Evolutionary conservation across 371 early-diverging fungal genomes (phyloP).

Genomic region (Saksenaea vasiformis): DNA sequence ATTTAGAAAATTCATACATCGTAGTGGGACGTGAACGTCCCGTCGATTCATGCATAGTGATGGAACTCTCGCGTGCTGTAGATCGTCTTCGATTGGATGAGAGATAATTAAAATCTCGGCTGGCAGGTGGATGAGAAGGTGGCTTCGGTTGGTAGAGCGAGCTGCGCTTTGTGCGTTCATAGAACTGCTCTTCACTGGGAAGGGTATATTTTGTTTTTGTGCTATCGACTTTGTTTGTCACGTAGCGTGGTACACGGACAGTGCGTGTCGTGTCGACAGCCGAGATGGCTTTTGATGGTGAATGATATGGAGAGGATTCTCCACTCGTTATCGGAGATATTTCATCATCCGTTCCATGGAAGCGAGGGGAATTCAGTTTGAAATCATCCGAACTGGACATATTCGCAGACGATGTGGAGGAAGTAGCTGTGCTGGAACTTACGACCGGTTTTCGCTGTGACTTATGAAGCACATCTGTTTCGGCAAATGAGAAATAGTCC

Average conservation of each 20-base stretch:
- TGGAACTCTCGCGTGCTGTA: not conserved
- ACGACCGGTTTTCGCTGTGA: not conserved
- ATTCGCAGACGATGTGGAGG: not conserved
- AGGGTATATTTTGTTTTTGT: not conserved
- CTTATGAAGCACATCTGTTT: not conserved
- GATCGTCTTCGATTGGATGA: not conserved
- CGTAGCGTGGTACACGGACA: not conserved
- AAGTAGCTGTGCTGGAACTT: not conserved
- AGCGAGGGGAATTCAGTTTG: not conserved
- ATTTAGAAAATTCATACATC: not conserved
- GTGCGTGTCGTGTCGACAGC: not conserved
- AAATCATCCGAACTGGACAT: not conserved
- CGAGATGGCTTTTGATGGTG: not conserved
- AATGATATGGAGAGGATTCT: constrained; percentile 4
- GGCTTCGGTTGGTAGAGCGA: not conserved
- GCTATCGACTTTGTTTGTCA: not conserved
- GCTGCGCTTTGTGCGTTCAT: not conserved
- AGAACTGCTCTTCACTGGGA: not conserved
- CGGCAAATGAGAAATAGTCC: not conserved
- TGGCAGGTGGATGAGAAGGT: not conserved
- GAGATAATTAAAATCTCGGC: not conserved
- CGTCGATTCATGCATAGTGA: not conserved
- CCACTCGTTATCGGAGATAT: constrained; percentile 1
- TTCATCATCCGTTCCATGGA: not conserved
- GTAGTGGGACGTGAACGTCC: not conserved